Percentiles rank a stretch among this genome's conserved stretches.
These are phyloP conservation scores for Chalciporus sphaerocephalus DNA, from an alignment of 768 basidiomycete genomes.

Conservation along the genomic window DNA sequence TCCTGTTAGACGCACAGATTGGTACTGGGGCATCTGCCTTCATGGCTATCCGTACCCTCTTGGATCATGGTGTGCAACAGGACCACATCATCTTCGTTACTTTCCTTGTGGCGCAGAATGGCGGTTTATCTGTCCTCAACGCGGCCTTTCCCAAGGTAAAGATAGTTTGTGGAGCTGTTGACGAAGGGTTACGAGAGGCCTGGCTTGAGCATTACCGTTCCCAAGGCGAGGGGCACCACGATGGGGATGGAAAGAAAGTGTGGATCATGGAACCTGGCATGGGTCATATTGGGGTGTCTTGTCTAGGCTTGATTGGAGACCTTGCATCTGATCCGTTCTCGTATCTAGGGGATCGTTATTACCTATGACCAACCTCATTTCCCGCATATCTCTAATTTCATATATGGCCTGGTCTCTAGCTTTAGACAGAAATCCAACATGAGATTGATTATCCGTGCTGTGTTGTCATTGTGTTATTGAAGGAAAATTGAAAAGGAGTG, in stretches of 20 bases:
- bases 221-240: constrained; percentile 37
- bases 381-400: background rate
- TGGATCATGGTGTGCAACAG: constrained; percentile 88
- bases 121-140: constrained; percentile 73
- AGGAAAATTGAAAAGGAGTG: constrained; percentile 15
- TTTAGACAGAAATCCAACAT: background rate
- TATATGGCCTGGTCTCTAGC: background rate
- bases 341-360: constrained; percentile 39
- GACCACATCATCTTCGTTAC: constrained; percentile 86
- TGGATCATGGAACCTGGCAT: constrained; percentile 87
- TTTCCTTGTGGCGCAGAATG: constrained; percentile 80
- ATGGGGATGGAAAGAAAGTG: constrained; percentile 56
- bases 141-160: constrained; percentile 82
- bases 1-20: constrained; percentile 92
- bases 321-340: background rate
- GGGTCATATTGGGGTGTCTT: constrained; percentile 72
- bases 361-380: constrained; percentile 22
- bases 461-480: constrained; percentile 7
- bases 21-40: constrained; percentile 90
- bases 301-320: background rate
- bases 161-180: constrained; percentile 81
- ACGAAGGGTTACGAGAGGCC: constrained; percentile 69
- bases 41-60: constrained; percentile 90
- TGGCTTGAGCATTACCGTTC: constrained; percentile 60
- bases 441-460: constrained; percentile 6